Conservation (phyloP, 2,329 filamentous ascomycete genomes). For the Ophiostoma montium region DNA sequence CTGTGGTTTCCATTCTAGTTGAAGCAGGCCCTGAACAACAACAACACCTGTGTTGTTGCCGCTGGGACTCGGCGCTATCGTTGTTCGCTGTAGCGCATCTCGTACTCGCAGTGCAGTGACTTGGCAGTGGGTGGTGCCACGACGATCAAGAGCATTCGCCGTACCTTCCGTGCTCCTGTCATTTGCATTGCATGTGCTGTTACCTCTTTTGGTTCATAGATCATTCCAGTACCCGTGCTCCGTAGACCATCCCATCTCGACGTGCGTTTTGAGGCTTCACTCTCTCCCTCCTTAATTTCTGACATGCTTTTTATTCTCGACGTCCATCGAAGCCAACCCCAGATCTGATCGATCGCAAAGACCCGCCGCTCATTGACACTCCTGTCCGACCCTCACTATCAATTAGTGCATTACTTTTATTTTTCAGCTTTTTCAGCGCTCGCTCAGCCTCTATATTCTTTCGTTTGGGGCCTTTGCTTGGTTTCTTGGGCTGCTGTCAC, state of each 20-base stretch:
- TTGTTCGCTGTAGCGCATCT: not conserved
- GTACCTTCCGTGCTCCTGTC: not conserved
- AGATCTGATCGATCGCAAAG: conserved; percentile 2
- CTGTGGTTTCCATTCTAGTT: conserved; percentile 10
- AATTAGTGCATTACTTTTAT: conserved; percentile 2
- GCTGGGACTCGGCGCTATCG: not conserved
- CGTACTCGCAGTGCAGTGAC: not conserved
- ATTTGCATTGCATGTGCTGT: not conserved
- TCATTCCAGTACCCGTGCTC: not conserved
- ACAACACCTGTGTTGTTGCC: conserved; percentile 2
- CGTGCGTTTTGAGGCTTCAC: not conserved
- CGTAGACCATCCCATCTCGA: not conserved
- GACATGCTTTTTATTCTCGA: not conserved
- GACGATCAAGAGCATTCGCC: not conserved
- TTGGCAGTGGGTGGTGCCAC: not conserved
- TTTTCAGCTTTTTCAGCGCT: not conserved
- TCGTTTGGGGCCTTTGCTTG: not conserved
- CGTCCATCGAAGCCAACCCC: conserved; percentile 2
- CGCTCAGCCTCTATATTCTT: not conserved
- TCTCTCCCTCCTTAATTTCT: conserved; percentile 1
- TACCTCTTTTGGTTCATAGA: not conserved
- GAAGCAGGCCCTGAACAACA: conserved; percentile 3
- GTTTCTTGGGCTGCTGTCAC: not conserved
- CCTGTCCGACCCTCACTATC: conserved; percentile 3
- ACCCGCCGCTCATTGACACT: not conserved